These are phyloP conservation scores for Zoysia japonica DNA, from an alignment of 176 grass and related monocot genomes.

Conservation along the genomic window DNA sequence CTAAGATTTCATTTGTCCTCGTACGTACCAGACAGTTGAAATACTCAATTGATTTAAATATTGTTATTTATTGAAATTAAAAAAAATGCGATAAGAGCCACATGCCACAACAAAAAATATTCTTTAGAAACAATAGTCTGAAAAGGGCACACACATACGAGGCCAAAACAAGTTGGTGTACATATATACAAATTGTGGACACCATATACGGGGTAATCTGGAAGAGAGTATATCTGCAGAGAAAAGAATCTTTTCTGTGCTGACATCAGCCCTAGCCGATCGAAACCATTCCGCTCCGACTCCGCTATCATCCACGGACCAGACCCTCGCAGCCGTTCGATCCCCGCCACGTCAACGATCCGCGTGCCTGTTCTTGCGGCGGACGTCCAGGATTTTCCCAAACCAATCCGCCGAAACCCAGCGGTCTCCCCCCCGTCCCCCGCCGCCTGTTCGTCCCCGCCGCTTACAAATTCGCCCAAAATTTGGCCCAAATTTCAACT, in stretches of 20 bases:
- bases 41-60: too few species aligned
- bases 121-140: too few species aligned
- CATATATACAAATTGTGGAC: too few species aligned
- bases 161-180: too few species aligned
- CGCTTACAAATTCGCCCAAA: slow-evolving; percentile 64
- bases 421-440: not conserved
- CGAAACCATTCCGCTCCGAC: not conserved
- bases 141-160: too few species aligned
- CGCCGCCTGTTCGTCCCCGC: slow-evolving; percentile 40
- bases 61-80: too few species aligned
- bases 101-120: too few species aligned
- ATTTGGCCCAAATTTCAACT: slow-evolving; percentile 17
- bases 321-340: slow-evolving; percentile 27
- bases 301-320: not conserved
- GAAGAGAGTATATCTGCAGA: too few species aligned
- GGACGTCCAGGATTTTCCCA: slow-evolving; percentile 28
- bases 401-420: slow-evolving; percentile 37
- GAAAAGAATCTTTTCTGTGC: not conserved
- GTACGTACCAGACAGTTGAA: too few species aligned
- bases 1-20: too few species aligned
- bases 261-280: slow-evolving; percentile 53
- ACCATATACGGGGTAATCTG: not conserved
- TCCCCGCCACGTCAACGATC: slow-evolving; percentile 44
- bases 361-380: slow-evolving; percentile 51
- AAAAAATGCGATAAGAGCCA: too few species aligned